These are phyloP conservation scores for Chlamydomonas eustigma DNA, from an alignment of 139 green algal genomes.

Conservation along the genomic window DNA sequence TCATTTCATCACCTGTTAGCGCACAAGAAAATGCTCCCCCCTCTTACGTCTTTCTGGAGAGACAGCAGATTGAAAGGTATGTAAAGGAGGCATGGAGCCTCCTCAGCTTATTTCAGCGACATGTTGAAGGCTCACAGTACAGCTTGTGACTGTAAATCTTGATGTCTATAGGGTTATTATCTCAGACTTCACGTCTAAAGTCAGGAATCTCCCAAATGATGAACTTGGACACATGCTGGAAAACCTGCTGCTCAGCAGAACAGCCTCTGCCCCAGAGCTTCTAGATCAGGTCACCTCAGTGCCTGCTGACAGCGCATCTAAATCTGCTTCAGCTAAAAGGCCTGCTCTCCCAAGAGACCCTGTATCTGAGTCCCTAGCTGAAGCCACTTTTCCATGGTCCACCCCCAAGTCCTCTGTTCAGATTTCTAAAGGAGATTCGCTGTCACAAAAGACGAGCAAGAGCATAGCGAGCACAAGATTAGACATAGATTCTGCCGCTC, in stretches of 20 bases:
- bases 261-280: not conserved
- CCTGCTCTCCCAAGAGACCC: not conserved
- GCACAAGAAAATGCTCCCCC: not conserved
- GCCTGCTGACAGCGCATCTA: not conserved
- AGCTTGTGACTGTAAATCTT: not conserved
- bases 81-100: not conserved
- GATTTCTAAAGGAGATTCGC: too few relatives aligned
- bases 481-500: too few relatives aligned
- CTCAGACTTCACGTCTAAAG: not conserved
- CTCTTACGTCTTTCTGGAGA: not conserved
- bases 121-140: not conserved
- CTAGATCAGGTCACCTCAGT: not conserved
- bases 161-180: not conserved
- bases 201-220: not conserved
- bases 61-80: slow-evolving; percentile 2
- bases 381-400: not conserved
- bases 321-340: not conserved
- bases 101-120: not conserved
- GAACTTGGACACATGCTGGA: not conserved
- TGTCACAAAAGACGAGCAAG: too few relatives aligned
- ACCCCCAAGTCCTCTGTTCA: too few relatives aligned
- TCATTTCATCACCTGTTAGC: not conserved
- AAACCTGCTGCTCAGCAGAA: not conserved
- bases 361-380: not conserved
- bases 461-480: too few relatives aligned